phyloP scores from a whole-genome alignment of 1,139 yeast genomes.

The Candida anutae region DNA sequence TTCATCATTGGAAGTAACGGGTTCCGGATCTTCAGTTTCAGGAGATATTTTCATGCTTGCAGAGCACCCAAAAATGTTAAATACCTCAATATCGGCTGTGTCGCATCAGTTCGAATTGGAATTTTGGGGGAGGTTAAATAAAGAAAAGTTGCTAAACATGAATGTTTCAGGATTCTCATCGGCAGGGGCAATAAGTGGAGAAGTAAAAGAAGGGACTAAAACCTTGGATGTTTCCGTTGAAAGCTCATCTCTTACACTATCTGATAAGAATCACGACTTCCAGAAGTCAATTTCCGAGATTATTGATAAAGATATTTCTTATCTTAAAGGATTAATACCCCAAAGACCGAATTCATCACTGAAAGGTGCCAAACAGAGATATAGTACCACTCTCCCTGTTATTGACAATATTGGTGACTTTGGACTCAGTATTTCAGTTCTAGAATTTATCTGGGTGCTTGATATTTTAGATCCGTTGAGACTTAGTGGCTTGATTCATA shows the following conservation, averaged over 20 bases:
- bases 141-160: too few relatives aligned
- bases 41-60: constrained; percentile 5
- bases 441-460: constrained; percentile 8
- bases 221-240: too few relatives aligned
- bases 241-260: too few relatives aligned
- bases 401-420: constrained; percentile 9
- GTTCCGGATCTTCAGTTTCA: constrained; percentile 4
- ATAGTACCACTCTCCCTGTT: too few relatives aligned
- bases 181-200: too few relatives aligned
- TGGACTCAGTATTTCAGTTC: constrained; percentile 9
- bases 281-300: constrained; percentile 7
- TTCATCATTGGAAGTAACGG: constrained; percentile 5
- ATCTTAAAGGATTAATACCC: constrained; percentile 7
- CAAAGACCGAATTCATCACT: too few relatives aligned
- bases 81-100: too few relatives aligned
- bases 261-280: too few relatives aligned
- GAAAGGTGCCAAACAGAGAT: too few relatives aligned
- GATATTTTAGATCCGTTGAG: constrained; percentile 11
- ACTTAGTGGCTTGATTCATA: constrained; percentile 11
- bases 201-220: too few relatives aligned
- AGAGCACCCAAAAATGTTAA: constrained; percentile 4
- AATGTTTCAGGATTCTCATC: too few relatives aligned
- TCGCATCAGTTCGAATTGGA: constrained; percentile 4
- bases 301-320: constrained; percentile 14
- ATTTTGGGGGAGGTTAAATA: constrained; percentile 4